These are phyloP conservation scores for Barbatosphaeria neglecta DNA, from an alignment of 495 filamentous ascomycete species.

Conservation along the genomic window DNA sequence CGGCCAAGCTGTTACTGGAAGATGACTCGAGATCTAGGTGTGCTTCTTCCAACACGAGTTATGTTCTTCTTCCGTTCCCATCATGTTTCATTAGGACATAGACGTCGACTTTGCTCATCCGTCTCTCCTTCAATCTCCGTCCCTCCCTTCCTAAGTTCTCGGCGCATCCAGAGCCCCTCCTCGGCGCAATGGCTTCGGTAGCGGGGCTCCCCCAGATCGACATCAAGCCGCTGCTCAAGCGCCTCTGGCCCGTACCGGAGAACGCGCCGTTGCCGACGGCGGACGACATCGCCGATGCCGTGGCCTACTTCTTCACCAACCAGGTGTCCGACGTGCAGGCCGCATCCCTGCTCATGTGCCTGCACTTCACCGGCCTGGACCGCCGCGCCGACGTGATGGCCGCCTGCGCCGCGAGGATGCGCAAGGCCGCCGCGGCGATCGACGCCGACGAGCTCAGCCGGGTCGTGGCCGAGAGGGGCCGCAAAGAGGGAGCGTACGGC, in stretches of 20 bases:
- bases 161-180: not conserved
- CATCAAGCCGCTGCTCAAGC: slow-evolving; percentile 70
- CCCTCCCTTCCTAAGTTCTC: too few species aligned
- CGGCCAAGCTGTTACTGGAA: too few species aligned
- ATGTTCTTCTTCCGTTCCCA: too few species aligned
- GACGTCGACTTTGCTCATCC: too few species aligned
- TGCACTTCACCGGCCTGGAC: slow-evolving; percentile 80
- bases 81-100: too few species aligned
- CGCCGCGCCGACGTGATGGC: slow-evolving; percentile 68
- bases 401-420: slow-evolving; percentile 58
- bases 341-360: slow-evolving; percentile 69
- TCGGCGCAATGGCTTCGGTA: slow-evolving; percentile 1
- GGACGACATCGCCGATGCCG: slow-evolving; percentile 73
- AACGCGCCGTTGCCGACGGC: slow-evolving; percentile 44
- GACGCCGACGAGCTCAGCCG: slow-evolving; percentile 19
- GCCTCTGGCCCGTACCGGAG: slow-evolving; percentile 49
- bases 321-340: slow-evolving; percentile 72
- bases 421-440: slow-evolving; percentile 42
- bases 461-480: slow-evolving; percentile 41
- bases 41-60: too few species aligned
- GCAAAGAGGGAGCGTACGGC: slow-evolving; percentile 55
- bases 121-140: too few species aligned
- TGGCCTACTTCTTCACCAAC: slow-evolving; percentile 82
- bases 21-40: too few species aligned
- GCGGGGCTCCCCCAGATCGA: slow-evolving; percentile 34